These are phyloP conservation scores for Cyclotella choctawhatcheeana DNA, from an alignment of 108 stramenopile genomes.

Conservation along the genomic window DNA sequence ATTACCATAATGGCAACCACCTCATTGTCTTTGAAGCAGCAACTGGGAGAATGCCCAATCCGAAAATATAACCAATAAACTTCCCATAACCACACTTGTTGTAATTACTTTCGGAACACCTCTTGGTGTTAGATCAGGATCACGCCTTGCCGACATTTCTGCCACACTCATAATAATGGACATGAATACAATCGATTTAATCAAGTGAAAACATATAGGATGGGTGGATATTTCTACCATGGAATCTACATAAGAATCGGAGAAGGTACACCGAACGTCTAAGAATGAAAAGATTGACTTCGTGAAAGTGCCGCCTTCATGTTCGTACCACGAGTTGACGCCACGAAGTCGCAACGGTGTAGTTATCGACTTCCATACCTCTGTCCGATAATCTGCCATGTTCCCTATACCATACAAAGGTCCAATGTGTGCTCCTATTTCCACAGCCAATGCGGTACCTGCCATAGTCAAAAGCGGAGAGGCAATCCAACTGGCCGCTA, in stretches of 20 bases:
- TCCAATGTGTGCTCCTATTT: conserved; percentile 67
- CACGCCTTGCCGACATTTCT: conserved; percentile 58
- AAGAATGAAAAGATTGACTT: conserved; percentile 34
- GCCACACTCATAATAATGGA: conserved; percentile 70
- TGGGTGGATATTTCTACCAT: conserved; percentile 75
- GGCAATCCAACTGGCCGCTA: conserved; percentile 73
- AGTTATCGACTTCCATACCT: conserved; percentile 54
- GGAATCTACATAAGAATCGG: conserved; percentile 49
- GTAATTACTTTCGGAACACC: conserved; percentile 82
- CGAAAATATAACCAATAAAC: conserved; percentile 77
- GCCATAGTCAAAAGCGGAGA: conserved; percentile 72
- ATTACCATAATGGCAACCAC: background rate
- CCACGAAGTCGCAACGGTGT: conserved; percentile 58
- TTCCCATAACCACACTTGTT: conserved; percentile 65
- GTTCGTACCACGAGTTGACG: conserved; percentile 36
- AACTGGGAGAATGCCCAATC: conserved; percentile 87
- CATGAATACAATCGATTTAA: conserved; percentile 74
- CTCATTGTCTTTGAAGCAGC: conserved; percentile 57
- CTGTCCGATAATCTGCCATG: conserved; percentile 45
- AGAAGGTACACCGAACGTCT: conserved; percentile 43
- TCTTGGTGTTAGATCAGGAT: conserved; percentile 70
- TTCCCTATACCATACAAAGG: conserved; percentile 71
- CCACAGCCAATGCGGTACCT: conserved; percentile 67
- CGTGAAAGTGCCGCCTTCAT: conserved; percentile 31
- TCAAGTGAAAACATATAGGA: conserved; percentile 64